Evolutionary conservation across 495 filamentous ascomycete genomes (phyloP), one percentile per base, ranked within the genome.

Genomic region (Aspergillus coremiiformis): DNA sequence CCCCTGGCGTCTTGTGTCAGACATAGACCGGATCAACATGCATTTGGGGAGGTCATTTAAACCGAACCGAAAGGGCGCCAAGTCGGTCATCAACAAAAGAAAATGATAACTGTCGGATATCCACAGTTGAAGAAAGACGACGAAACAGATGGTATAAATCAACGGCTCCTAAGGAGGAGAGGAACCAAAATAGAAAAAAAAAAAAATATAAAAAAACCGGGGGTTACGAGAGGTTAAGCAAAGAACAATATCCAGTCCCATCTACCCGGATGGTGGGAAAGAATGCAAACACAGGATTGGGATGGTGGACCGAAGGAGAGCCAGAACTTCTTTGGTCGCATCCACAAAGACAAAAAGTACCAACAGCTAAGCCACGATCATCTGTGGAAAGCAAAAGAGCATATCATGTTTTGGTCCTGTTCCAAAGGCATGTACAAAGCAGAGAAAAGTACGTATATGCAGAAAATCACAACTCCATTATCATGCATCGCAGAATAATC

Each of bases 401-500:
- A 59, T 59, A 60, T 56, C 60, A 62, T 61, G 56, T 63, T 63
- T 62, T 55, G 44, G 51, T 27, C 52, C 51, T 41, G 42, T 49
- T 39, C 37, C 51, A 56, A 62, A 58, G 59, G 57, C 68, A 74
- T 72, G 61, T 71, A 72, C 66, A 73, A 58, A 59, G 35, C 42
- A 37, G 39, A 45, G 39, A 55, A 41, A 64, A n/a, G n/a, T n/a
- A n/a, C n/a, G n/a, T 59, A 51, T 55, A 66, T 64, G 61, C 58
- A 59, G 55, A 58, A 52, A 57, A 68, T 69, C 65, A 66, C 61
- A 68, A 73, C 68, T 69, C 68, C 67, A 68, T 61, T 60, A 68
- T 66, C 67, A 73, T 71, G 68, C 68, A 65, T 58, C 47, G 44
- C 63, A 55, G 63, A 67, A 66, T 72, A 59, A 64, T 79, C 70